Base-by-base conservation (phyloP, 1,284 basidiomycete genomes). In the Macrocybe sp. region DNA sequence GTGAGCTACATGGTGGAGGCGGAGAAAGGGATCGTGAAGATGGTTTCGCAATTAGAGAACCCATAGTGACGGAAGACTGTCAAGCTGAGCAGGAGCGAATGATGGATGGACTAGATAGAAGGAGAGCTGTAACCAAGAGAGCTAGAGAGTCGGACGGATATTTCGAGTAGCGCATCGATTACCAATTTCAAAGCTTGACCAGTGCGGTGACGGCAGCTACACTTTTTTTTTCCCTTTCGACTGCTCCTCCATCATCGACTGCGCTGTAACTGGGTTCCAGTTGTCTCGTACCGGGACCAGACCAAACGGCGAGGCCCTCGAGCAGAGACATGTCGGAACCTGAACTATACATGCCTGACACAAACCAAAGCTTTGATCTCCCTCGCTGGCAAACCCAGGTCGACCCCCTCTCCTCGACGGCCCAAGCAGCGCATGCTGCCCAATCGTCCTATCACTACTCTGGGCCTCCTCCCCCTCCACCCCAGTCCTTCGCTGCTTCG, bases 311-410 rank as follows among this genome's bases (percentile, higher is more conserved):
- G 22, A 22, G 22, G 22, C 22, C 22, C 22, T 22, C 22, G 22
- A 22, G 22, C 22, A 22, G 22, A 22, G 53, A 59, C 48, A 72
- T 72, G 67, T 70, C 68, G 54, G 66, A 70, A 69, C 62, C 68
- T 62, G 67, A 70, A 62, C 64, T 69, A 51, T 70, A 66, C 64
- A 72, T 74, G 71, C 63, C 68, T 63, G 70, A 70, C 66, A 63
- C 69, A 54, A 73, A 74, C 69, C 70, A 74, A 62, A 65, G 62
- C 59, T 74, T 73, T 67, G 85, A 88, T 75, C 83, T 89, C 56
- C 86, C 87, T 57, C 85, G 86, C 69, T 89, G 85, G 85, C 79
- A 84, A 63, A 81, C 81, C 11, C 83, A 84, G 57, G 72, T 79
- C 68, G 81, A 85, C 67, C 68, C 75, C 47, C 73, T 83, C 58